These are phyloP conservation scores for Mikania micrantha DNA, from an alignment of 129 eudicot species.

Conservation along the genomic window DNA sequence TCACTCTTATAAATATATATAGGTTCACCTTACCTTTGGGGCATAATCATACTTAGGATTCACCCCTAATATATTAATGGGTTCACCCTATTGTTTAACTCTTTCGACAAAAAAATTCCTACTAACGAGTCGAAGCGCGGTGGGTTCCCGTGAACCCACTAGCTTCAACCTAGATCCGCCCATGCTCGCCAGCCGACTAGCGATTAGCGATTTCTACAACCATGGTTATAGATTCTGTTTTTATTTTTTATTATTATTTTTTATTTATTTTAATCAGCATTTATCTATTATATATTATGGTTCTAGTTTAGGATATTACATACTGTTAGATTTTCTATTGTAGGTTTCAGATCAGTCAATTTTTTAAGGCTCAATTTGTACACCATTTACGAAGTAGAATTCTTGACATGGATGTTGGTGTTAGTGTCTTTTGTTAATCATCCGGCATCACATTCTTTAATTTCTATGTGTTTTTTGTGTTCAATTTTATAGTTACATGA, in stretches of 20 bases:
- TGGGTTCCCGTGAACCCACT: too few relatives aligned
- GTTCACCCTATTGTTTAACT: too few relatives aligned
- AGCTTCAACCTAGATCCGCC: too few relatives aligned
- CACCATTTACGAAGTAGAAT: background rate
- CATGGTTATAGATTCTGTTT: background rate
- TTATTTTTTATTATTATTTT: background rate
- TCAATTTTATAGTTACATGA: conserved; percentile 9
- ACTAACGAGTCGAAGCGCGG: too few relatives aligned
- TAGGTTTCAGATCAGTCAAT: background rate
- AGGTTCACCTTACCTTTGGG: too few relatives aligned
- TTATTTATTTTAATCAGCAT: background rate
- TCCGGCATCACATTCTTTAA: background rate
- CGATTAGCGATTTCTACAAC: too few relatives aligned
- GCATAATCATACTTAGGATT: too few relatives aligned
- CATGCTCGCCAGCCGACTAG: too few relatives aligned
- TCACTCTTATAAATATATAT: too few relatives aligned
- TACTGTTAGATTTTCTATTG: background rate
- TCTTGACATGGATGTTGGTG: background rate
- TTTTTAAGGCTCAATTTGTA: background rate
- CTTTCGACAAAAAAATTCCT: too few relatives aligned
- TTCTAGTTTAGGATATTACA: background rate
- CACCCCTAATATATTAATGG: too few relatives aligned
- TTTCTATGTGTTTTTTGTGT: background rate
- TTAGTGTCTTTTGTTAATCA: background rate
- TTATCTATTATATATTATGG: background rate